Base-by-base conservation (phyloP, 164 flowering plant genomes). In the Vitis rotundifolia region DNA sequence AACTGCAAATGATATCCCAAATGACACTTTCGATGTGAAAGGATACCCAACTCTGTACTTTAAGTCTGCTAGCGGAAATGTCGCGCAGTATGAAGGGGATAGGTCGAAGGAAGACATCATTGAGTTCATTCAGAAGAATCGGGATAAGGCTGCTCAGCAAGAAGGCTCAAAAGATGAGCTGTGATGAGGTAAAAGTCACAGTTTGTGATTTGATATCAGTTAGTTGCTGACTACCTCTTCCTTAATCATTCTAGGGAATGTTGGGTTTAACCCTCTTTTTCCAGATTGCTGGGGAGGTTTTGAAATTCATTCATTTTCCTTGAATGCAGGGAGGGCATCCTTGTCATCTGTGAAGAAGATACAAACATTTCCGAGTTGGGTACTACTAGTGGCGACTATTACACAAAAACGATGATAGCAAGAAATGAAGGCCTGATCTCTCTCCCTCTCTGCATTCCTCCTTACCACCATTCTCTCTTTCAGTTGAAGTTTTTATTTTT, bases 41-140 rank as follows among this genome's bases (percentile, higher is more conserved):
- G 97, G 97, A 11, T 94, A 79, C 75, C 98, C 98, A 12, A 94
- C 98, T 15, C 5, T 94, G 67, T 94, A 86, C 84, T 91, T 91
- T 68, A 84, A 74, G 66, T 84, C 97, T 29, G 80, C 92, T 5
- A 81, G 77, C 70, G 98, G 98, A 64, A 81, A 84, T 52, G 6
- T 92, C 28, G 49, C 60, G 66, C 81, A 68, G 52, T 91, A 86
- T 64, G 93, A 91, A 1, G 98, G 93, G 11, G 91, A 74, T 16
- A 85, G 92, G 73, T 69, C 86, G 54, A 90, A 90, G 74, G 93
- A 90, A 70, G 88, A 75, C 37, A 78, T 92, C 59, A 79, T 90
- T 55, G 83, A 81, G 14, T 90, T 83, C 81, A 89, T 93, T 74
- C 73, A 87, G 66, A 86, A 90, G 79, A 89, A 86, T 70, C 77